Percentiles rank a stretch among this genome's conserved stretches.
Conservation (phyloP, 208 protist species). For the Porcisia deanei region DNA sequence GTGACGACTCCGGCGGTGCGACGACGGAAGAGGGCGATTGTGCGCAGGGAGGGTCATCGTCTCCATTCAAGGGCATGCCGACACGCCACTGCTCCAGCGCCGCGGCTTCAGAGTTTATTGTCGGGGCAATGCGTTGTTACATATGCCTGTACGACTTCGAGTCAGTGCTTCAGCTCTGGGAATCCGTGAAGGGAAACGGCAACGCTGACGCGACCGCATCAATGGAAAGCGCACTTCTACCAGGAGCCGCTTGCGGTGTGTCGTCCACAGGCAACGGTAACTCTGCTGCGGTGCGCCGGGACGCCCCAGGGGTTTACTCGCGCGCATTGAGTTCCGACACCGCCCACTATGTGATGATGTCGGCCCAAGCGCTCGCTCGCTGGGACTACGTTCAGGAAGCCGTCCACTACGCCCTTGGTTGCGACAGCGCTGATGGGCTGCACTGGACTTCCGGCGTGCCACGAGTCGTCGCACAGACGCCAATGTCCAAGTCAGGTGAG, state of each 20-base stretch:
- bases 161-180: conserved; percentile 68
- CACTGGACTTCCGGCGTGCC: not conserved
- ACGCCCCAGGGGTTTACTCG: not conserved
- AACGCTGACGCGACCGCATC: not conserved
- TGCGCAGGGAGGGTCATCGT: not conserved
- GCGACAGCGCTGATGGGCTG: not conserved
- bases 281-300: conserved; percentile 3
- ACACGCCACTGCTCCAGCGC: conserved; percentile 4
- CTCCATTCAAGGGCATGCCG: not conserved
- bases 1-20: not conserved
- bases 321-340: conserved; percentile 25
- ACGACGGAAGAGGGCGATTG: not conserved
- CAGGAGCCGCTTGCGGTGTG: not conserved
- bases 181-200: conserved; percentile 1
- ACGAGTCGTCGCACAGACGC: not conserved
- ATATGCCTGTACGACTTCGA: conserved; percentile 70
- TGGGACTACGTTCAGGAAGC: conserved; percentile 79
- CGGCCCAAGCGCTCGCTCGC: conserved; percentile 69
- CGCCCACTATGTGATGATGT: conserved; percentile 57
- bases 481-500: not conserved
- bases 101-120: conserved; percentile 14
- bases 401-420: conserved; percentile 10
- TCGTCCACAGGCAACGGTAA: not conserved
- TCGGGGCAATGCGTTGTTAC: conserved; percentile 82
- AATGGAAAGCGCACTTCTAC: conserved; percentile 2